phyloP scores from a whole-genome alignment of 2,329 filamentous ascomycete species.

The Colletotrichum sp. region DNA sequence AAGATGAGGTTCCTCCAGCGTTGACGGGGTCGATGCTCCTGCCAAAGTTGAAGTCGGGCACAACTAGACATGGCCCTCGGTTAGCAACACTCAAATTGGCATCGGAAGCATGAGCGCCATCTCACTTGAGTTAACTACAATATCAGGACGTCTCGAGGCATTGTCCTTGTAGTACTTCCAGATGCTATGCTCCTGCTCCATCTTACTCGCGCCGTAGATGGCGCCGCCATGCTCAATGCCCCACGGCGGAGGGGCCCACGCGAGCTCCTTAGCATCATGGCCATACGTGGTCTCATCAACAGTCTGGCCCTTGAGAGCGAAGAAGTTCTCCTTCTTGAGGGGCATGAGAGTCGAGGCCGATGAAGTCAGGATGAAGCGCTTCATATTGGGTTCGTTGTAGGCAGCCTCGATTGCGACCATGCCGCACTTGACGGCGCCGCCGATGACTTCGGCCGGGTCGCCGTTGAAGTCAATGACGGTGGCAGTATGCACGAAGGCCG shows the following conservation, averaged over 20 bases:
- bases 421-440: slow-evolving; percentile 32
- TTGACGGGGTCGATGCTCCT: slow-evolving; percentile 18
- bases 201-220: slow-evolving; percentile 44
- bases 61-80: slow-evolving; percentile 25
- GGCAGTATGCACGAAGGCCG: slow-evolving; percentile 43
- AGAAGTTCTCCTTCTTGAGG: slow-evolving; percentile 21
- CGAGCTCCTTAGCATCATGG: background rate
- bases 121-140: slow-evolving; percentile 9
- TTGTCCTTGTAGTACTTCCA: slow-evolving; percentile 42
- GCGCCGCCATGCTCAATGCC: slow-evolving; percentile 23
- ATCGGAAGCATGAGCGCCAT: rapidly evolving
- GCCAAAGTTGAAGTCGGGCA: slow-evolving; percentile 34
- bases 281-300: slow-evolving; percentile 16
- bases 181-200: slow-evolving; percentile 37
- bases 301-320: slow-evolving; percentile 13
- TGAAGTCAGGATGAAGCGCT: slow-evolving; percentile 1
- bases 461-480: slow-evolving; percentile 35
- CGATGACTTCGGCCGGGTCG: slow-evolving; percentile 44
- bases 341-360: slow-evolving; percentile 1
- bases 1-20: slow-evolving; percentile 27
- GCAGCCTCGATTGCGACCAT: slow-evolving; percentile 30
- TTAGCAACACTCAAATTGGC: background rate
- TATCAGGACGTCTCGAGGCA: slow-evolving; percentile 24
- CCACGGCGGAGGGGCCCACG: background rate
- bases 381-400: slow-evolving; percentile 1